Evolutionary conservation across 371 early-diverging fungal genomes (phyloP).

Genomic region (Phascolomyces articulosus): DNA sequence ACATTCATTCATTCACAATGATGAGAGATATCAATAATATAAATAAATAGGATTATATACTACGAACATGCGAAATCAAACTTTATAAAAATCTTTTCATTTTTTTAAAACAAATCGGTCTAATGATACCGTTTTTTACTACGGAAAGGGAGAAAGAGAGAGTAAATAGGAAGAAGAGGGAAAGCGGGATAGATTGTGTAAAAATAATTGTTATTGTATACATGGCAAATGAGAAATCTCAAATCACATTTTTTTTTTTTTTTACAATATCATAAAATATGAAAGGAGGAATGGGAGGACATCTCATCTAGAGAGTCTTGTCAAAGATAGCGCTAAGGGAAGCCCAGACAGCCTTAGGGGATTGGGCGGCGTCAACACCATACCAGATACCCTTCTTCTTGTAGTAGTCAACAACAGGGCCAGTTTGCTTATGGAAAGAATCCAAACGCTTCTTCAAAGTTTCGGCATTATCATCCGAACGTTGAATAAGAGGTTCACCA

Average conservation of each 20-base stretch:
- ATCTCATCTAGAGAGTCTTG: constrained; percentile 48
- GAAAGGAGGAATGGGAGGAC: too few relatives aligned
- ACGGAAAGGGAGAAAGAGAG: background rate
- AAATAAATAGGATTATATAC: background rate
- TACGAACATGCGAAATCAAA: constrained; percentile 2
- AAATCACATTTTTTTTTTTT: background rate
- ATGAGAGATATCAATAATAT: background rate
- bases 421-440: constrained; percentile 95
- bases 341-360: constrained; percentile 90
- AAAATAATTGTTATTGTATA: background rate
- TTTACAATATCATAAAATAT: background rate
- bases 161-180: background rate
- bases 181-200: background rate
- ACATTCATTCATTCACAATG: too few relatives aligned
- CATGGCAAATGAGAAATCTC: background rate
- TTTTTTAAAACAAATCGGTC: constrained; percentile 7
- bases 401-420: constrained; percentile 97
- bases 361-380: constrained; percentile 93
- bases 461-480: constrained; percentile 97
- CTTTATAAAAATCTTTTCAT: too few relatives aligned
- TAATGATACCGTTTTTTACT: constrained; percentile 8
- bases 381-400: constrained; percentile 90
- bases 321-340: constrained; percentile 89
- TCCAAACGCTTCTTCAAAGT: constrained; percentile 93
- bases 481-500: constrained; percentile 95